These are phyloP conservation scores for Ophiocordyceps polyrhachis-furcata DNA, from an alignment of 2,329 filamentous ascomycete species.

Conservation along the genomic window DNA sequence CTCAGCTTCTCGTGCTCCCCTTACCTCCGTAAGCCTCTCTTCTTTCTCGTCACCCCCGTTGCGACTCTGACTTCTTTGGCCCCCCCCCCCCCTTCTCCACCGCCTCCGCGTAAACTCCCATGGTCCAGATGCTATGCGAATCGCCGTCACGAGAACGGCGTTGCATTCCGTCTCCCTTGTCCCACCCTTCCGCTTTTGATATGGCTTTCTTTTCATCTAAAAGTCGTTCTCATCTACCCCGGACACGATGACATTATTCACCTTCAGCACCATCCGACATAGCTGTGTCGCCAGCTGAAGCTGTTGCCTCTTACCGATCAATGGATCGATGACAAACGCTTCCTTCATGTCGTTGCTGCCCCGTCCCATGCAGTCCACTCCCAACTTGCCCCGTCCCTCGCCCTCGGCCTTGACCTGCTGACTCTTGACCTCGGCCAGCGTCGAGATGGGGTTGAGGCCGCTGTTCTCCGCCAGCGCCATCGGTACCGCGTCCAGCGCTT, in stretches of 20 bases:
- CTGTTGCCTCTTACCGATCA: slow-evolving; percentile 97
- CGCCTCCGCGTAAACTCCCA: no score
- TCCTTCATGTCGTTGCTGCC: slow-evolving; percentile 96
- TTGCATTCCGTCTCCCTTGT: not conserved
- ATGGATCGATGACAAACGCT: slow-evolving; percentile 91
- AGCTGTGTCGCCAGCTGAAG: slow-evolving; percentile 90
- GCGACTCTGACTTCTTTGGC: no score
- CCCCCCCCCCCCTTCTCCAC: no score
- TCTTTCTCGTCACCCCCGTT: no score
- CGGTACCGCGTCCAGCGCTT: slow-evolving; percentile 81
- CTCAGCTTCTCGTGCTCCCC: not conserved
- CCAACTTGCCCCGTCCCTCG: slow-evolving; percentile 41
- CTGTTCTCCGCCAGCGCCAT: slow-evolving; percentile 98
- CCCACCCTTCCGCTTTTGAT: not conserved
- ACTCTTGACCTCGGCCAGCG: slow-evolving; percentile 85
- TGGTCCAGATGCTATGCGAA: no score
- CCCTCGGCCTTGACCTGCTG: slow-evolving; percentile 66
- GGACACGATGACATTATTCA: slow-evolving; percentile 89
- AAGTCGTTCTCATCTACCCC: slow-evolving; percentile 77
- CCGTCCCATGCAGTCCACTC: slow-evolving; percentile 94
- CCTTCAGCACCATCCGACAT: slow-evolving; percentile 94
- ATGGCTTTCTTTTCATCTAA: slow-evolving; percentile 23
- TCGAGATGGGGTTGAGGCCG: slow-evolving; percentile 87
- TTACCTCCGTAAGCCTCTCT: not conserved
- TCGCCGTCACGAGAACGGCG: not conserved